Percentiles rank a stretch among this genome's conserved stretches.
Evolutionary conservation across 208 protist species (phyloP).

Genomic region (Crithidia thermophila): DNA sequence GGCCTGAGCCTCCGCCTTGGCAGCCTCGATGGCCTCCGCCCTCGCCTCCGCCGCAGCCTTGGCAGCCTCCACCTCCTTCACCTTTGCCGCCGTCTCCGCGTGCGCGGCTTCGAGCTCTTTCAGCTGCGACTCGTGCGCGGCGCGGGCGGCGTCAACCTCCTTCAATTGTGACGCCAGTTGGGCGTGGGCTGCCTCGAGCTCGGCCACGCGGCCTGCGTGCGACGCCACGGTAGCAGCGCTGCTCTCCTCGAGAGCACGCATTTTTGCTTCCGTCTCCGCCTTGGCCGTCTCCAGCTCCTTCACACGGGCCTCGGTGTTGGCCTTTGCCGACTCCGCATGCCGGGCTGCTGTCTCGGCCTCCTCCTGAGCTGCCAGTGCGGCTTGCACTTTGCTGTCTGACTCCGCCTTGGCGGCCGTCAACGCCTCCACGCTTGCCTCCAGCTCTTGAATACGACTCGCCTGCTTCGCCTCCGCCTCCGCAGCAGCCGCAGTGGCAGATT

Average conservation of each 20-base stretch:
- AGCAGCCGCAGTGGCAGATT: background rate
- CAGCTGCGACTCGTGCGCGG: background rate
- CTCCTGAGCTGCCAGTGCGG: background rate
- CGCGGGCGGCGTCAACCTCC: background rate
- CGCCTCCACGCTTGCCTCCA: no score
- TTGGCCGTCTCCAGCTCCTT: background rate
- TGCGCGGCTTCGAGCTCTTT: background rate
- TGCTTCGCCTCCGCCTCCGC: constrained; percentile 5
- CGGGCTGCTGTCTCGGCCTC: background rate
- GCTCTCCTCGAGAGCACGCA: no score
- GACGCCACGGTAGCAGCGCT: no score
- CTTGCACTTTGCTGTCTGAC: background rate
- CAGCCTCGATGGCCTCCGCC: background rate
- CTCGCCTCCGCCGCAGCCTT: background rate
- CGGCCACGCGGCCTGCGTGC: no score
- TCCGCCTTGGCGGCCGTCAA: background rate
- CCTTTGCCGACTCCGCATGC: background rate
- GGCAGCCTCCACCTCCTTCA: constrained; percentile 1
- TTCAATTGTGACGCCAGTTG: background rate
- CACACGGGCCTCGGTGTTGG: background rate
- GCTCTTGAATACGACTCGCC: background rate
- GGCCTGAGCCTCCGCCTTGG: background rate
- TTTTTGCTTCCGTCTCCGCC: background rate
- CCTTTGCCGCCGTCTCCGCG: background rate
- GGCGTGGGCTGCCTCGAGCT: background rate